These are phyloP conservation scores for Gossypium arboreum DNA, from an alignment of 345 rosid genomes.

Conservation along the genomic window DNA sequence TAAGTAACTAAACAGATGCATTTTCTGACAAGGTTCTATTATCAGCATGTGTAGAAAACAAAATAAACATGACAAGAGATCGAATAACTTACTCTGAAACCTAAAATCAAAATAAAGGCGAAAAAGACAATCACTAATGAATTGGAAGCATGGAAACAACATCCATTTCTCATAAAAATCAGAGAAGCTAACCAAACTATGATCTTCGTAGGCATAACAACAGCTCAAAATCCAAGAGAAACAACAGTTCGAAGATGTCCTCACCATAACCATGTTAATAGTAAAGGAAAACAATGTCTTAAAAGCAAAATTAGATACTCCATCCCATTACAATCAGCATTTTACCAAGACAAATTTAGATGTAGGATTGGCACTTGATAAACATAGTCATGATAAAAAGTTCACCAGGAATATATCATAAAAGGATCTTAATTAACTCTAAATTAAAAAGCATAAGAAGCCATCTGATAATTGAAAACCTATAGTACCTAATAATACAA, in stretches of 20 bases:
- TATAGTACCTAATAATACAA: background rate
- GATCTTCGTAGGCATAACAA: background rate
- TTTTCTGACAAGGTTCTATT: background rate
- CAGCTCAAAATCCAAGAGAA: background rate
- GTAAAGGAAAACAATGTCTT: background rate
- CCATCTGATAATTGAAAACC: background rate
- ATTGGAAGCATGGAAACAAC: background rate
- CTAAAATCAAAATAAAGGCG: background rate
- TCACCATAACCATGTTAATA: background rate
- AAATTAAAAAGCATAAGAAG: background rate
- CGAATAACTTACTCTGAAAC: background rate
- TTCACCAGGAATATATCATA: background rate
- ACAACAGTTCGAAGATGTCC: background rate
- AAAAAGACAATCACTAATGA: background rate
- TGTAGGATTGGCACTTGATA: background rate
- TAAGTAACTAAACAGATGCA: background rate
- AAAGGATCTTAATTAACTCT: constrained; percentile 2
- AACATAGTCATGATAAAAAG: background rate
- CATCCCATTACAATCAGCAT: background rate
- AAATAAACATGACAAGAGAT: background rate
- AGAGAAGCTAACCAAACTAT: background rate
- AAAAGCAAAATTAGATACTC: background rate
- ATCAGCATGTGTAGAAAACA: background rate
- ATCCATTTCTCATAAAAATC: background rate
- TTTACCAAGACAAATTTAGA: background rate